phyloP scores from a whole-genome alignment of 179 eudicot genomes.

The Corrigiola litoralis region DNA sequence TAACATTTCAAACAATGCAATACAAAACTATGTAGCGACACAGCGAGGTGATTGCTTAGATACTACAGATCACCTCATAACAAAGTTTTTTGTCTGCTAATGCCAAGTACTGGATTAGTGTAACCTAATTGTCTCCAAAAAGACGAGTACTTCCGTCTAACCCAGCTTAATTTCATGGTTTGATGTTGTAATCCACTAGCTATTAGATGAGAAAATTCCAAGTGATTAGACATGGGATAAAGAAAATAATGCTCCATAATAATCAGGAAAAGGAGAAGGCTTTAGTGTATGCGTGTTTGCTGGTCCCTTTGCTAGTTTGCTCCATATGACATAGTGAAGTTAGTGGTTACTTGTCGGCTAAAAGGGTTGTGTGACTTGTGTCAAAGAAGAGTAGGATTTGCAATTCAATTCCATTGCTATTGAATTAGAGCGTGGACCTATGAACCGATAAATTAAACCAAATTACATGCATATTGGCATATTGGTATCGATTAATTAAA shows the following conservation, averaged over 20 bases:
- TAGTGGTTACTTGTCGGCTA: constrained; percentile 26
- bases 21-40: too few relatives aligned
- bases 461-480: not conserved
- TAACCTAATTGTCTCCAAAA: not conserved
- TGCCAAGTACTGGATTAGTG: not conserved
- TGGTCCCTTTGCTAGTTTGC: constrained; percentile 17
- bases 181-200: not conserved
- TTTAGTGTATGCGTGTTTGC: constrained; percentile 7
- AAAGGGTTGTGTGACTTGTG: not conserved
- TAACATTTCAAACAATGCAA: too few relatives aligned
- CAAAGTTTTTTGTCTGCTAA: not conserved
- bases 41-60: too few relatives aligned
- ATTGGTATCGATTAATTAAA: not conserved
- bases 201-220: constrained; percentile 4
- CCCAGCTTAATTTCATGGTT: not conserved
- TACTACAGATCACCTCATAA: not conserved
- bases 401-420: constrained; percentile 1
- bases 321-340: constrained; percentile 15
- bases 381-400: not conserved
- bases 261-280: not conserved
- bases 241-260: not conserved
- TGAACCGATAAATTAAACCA: not conserved
- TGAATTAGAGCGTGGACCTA: not conserved
- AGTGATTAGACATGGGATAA: constrained; percentile 13
- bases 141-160: constrained; percentile 1